Conservation (phyloP, 75 land plant genomes). For the Picea sitchensis region DNA sequence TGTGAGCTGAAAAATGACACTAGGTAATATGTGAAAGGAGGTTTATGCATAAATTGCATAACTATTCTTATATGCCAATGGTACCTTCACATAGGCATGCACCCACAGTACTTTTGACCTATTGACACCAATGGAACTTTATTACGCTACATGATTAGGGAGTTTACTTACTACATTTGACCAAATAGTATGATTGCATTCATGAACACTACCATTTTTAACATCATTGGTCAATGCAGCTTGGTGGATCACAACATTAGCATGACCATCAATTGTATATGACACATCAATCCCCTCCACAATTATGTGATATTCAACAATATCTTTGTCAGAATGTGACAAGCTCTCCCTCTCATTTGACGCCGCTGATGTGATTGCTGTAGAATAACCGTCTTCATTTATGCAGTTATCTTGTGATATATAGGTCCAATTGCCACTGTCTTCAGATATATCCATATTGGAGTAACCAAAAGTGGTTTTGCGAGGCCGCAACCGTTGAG, state of each 20-base stretch:
- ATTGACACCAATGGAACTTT: too few relatives aligned
- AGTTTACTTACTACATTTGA: constrained; percentile 5
- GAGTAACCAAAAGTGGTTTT: constrained; percentile 8
- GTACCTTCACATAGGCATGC: too few relatives aligned
- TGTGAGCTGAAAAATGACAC: too few relatives aligned
- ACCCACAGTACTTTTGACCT: too few relatives aligned
- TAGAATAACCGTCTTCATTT: constrained; percentile 7
- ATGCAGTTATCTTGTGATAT: constrained; percentile 10
- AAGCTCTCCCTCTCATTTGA: constrained; percentile 5
- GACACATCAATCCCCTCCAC: constrained; percentile 75
- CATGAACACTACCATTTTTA: background rate
- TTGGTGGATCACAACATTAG: constrained; percentile 56
- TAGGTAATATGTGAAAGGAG: too few relatives aligned
- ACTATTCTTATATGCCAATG: too few relatives aligned
- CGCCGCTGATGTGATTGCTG: background rate
- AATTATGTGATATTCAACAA: constrained; percentile 62
- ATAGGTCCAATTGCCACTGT: background rate
- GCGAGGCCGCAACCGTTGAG: constrained; percentile 73
- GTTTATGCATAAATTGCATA: too few relatives aligned
- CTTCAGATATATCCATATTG: constrained; percentile 3
- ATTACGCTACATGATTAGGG: too few relatives aligned
- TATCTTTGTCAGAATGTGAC: constrained; percentile 6
- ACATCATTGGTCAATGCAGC: constrained; percentile 16
- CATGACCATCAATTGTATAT: constrained; percentile 54
- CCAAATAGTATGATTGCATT: constrained; percentile 11